phyloP scores from a whole-genome alignment of 495 filamentous ascomycete genomes.

The Neurospora tetraspora region DNA sequence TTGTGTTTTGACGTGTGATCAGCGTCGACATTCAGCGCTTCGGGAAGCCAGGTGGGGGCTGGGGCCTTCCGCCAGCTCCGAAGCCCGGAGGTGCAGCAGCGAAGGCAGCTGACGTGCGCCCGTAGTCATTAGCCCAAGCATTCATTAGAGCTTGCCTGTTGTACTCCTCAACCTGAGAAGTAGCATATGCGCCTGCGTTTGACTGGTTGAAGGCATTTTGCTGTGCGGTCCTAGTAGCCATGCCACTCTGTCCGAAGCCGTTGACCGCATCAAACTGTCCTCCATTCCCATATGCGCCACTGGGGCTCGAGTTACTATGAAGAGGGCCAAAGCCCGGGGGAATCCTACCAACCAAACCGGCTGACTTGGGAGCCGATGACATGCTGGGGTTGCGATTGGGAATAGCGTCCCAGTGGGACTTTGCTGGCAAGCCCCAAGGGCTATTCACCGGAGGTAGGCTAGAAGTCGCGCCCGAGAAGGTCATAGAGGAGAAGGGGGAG shows the following conservation, averaged over 20 bases:
- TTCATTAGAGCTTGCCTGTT: slow-evolving; percentile 1
- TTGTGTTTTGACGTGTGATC: background rate
- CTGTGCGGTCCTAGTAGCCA: background rate
- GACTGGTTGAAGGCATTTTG: background rate
- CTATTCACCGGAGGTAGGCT: slow-evolving; percentile 20
- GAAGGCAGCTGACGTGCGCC: background rate
- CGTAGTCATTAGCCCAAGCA: slow-evolving; percentile 7
- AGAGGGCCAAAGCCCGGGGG: slow-evolving; percentile 1
- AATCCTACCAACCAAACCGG: background rate
- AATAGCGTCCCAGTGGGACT: background rate
- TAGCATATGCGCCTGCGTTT: background rate
- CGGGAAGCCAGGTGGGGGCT: background rate
- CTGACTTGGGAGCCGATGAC: background rate
- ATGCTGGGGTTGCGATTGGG: slow-evolving; percentile 1
- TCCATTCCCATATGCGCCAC: background rate
- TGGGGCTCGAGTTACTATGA: background rate
- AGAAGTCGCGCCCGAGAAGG: slow-evolving; percentile 13
- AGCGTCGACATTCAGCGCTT: background rate
- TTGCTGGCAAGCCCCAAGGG: slow-evolving; percentile 16
- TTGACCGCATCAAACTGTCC: background rate
- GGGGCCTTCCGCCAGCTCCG: background rate
- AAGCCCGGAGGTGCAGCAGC: background rate
- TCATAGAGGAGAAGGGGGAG: slow-evolving; percentile 14
- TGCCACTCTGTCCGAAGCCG: background rate
- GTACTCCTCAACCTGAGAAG: slow-evolving; percentile 3